These are phyloP conservation scores for Rhizopogon parksii DNA, from an alignment of 1,284 basidiomycete species.

Conservation along the genomic window DNA sequence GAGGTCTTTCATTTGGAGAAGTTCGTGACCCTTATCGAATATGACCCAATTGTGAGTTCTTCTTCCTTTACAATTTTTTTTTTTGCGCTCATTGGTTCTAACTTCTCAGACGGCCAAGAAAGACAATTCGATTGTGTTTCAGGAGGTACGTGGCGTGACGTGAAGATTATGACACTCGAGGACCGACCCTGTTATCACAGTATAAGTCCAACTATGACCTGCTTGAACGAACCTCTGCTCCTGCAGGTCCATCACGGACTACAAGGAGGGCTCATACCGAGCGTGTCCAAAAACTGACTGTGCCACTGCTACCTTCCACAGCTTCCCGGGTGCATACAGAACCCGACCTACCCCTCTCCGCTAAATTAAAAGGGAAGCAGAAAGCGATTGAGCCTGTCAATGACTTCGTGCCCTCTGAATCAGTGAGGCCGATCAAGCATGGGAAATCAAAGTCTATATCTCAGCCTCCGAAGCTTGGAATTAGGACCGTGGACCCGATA, in stretches of 20 bases:
- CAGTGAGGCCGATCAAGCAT: neutral
- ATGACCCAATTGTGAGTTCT: slow-evolving; percentile 60
- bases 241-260: slow-evolving; percentile 45
- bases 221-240: slow-evolving; percentile 38
- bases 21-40: slow-evolving; percentile 67
- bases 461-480: slow-evolving; percentile 1
- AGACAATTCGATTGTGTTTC: slow-evolving; percentile 69
- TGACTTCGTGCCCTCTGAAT: neutral
- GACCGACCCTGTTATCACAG: slow-evolving; percentile 29
- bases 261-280: slow-evolving; percentile 60
- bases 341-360: slow-evolving; percentile 9
- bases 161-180: neutral
- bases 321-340: slow-evolving; percentile 11
- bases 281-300: slow-evolving; percentile 37
- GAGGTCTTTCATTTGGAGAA: slow-evolving; percentile 83
- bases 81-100: slow-evolving; percentile 6
- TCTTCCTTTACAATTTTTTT: neutral
- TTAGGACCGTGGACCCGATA: neutral
- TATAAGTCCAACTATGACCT: slow-evolving; percentile 60
- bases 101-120: slow-evolving; percentile 64
- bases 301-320: slow-evolving; percentile 15
- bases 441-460: slow-evolving; percentile 2
- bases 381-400: slow-evolving; percentile 17
- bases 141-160: slow-evolving; percentile 44
- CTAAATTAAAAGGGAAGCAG: slow-evolving; percentile 29